Evolutionary conservation across 164 flowering plant genomes (phyloP), one percentile per base, ranked within the genome.

Genomic region (Tetracentron sinense): DNA sequence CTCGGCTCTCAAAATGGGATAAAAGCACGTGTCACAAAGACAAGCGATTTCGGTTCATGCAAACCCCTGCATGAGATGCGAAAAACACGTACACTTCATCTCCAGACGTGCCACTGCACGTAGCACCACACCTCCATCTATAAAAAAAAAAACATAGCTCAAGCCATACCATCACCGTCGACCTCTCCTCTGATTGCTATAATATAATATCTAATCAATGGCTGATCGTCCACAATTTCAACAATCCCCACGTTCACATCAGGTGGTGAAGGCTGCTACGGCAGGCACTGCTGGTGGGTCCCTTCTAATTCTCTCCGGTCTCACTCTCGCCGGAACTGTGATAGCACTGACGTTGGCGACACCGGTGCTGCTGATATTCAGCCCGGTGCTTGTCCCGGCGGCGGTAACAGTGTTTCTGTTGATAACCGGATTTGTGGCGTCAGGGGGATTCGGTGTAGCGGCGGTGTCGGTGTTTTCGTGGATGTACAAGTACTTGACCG

Each of bases 361-460:
- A 17, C 79, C 79, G 17, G 20, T 72, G 35, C 42, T 75, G 22
- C 56, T 75, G 6, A 35, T 72, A 51, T 72, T 65, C 61, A 72
- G 73, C 44, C 75, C 75, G 10, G 56, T 75, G 21, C 53, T 75
- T 2, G 63, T 75, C 1, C 75, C 73, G 6, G 75, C 79, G 2
- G 71, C 38, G 16, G 29, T 68, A 5, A 42, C 72, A 14, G 27
- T 65, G n/a, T 46, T 58, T 42, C 33, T 75, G 59, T 25, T 66
- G 44, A 25, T 31, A 4, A n/a, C 54, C 6, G 73, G 75, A 49
- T 72, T 75, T 26, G 21, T 72, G 55, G 30, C 64, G 14, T 65
- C 79, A 1, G 71, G 75, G 0, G 69, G 65, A 22, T 57, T 75
- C 3, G 75, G 64, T 0, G 55, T 65, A 2, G 71, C 73, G 1